Evolutionary conservation across 352 stramenopile genomes (phyloP), one percentile per base, ranked within the genome.

Genomic region (Globisporangium solare): DNA sequence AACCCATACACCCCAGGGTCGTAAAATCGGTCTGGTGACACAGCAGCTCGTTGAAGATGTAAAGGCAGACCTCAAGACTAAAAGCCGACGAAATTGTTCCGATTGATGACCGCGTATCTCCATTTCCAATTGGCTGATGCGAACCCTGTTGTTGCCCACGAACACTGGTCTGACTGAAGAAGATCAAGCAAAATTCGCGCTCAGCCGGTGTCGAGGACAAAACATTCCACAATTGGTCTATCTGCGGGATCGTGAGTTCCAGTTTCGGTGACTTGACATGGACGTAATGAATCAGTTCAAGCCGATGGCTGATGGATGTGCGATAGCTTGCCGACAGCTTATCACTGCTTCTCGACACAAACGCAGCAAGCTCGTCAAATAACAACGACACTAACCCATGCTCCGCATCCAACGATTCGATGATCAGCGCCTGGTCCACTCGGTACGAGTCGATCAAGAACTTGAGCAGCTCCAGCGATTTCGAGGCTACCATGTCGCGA

Each of bases 401-500:
- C 39, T 91, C 79, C 15, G 66, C 73, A 68, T 92, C 85, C 5
- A 94, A 59, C 1, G 85, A 76, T 58, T 92, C 80, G 22, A 94
- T 76, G 1, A 94, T 70, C 1, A 71, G 53, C 17, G 76, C 64
- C 51, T 90, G 77, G 40, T 92, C 81, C 21, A 78, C 70, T 42
- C 79, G 73, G 51, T 94, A 92, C 15, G 86, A 91, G 50, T 93
- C 82, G 31, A 95, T 86, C n/a, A 95, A 56, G 39, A 95, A 91
- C 60, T 92, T 90, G 14, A 95, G 71, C 43, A 93, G 58, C 54
- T 95, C 86, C 51, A 93, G 66, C 6, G 84, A 79, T 37, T 90
- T 89, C 12, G 79, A 90, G 2, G 79, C 76, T 22, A 70, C 67
- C 6, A 61, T 64, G 43, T 79, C 71, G 42, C 72, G 79, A n/a